These are phyloP conservation scores for Solanum sejunctum DNA, from an alignment of 257 asterid genomes.

Conservation along the genomic window DNA sequence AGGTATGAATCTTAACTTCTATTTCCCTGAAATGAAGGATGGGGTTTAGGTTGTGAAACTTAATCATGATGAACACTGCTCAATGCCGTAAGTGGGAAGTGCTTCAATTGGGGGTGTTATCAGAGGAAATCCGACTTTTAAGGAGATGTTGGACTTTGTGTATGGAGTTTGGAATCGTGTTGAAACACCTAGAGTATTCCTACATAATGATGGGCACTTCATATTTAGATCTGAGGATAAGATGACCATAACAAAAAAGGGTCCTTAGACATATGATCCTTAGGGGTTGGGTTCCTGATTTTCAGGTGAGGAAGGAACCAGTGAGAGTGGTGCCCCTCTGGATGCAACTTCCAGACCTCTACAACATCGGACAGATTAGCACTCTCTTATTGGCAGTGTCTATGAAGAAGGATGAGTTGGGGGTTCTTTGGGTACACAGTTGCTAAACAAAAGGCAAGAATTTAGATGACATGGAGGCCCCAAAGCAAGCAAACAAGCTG, in stretches of 20 bases:
- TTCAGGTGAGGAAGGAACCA: background rate
- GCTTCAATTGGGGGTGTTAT: background rate
- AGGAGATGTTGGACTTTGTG: background rate
- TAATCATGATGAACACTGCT: background rate
- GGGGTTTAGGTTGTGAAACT: background rate
- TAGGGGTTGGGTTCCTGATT: background rate
- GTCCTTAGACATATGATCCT: background rate
- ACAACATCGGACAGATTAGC: background rate
- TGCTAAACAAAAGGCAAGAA: background rate
- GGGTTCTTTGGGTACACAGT: background rate
- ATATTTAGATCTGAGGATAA: background rate
- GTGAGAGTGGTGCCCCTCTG: background rate
- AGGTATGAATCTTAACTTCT: background rate
- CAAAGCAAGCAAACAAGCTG: background rate
- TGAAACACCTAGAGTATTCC: too few relatives aligned
- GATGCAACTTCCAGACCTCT: background rate
- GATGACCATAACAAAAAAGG: background rate
- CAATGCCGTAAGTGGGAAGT: background rate
- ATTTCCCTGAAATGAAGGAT: background rate
- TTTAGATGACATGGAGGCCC: background rate
- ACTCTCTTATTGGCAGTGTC: background rate
- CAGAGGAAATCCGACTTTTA: background rate
- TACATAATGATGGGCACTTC: background rate
- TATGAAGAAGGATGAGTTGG: background rate
- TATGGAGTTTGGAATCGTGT: background rate